Percentiles rank a stretch among this genome's conserved stretches.
Conservation (phyloP, 2,329 filamentous ascomycete genomes). For the Exserohilum rostratum region DNA sequence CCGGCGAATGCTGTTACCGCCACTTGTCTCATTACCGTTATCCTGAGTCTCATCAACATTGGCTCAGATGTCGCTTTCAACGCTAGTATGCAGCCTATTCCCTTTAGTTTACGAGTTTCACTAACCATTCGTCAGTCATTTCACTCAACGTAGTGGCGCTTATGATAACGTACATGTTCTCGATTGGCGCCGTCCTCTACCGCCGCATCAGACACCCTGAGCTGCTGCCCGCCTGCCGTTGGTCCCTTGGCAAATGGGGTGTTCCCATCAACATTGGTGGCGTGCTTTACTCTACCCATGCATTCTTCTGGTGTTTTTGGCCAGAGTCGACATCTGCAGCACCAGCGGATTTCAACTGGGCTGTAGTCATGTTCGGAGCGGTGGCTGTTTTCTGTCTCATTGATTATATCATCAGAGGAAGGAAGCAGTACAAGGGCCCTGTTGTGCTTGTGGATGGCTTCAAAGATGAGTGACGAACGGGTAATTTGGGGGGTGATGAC, state of each 20-base stretch:
- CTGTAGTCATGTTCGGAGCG: slow-evolving; percentile 44
- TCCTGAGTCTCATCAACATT: slow-evolving; percentile 44
- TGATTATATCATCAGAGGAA: slow-evolving; percentile 39
- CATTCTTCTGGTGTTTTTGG: slow-evolving; percentile 53
- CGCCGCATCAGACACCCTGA: slow-evolving; percentile 46
- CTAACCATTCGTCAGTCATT: slow-evolving; percentile 34
- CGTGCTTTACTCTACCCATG: slow-evolving; percentile 44
- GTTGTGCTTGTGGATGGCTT: slow-evolving; percentile 37
- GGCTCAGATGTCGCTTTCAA: slow-evolving; percentile 46
- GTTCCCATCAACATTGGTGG: slow-evolving; percentile 47
- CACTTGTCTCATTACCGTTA: slow-evolving; percentile 37
- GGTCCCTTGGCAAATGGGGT: slow-evolving; percentile 49
- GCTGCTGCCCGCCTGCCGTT: slow-evolving; percentile 46
- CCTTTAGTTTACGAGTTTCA: background rate
- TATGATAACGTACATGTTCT: slow-evolving; percentile 51
- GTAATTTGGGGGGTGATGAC: background rate
- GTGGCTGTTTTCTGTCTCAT: slow-evolving; percentile 33
- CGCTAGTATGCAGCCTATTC: slow-evolving; percentile 27
- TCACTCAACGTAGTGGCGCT: slow-evolving; percentile 48
- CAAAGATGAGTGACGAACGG: slow-evolving; percentile 24
- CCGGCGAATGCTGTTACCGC: slow-evolving; percentile 43
- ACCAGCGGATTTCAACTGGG: slow-evolving; percentile 43
- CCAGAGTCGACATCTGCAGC: slow-evolving; percentile 39
- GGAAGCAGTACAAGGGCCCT: slow-evolving; percentile 44
- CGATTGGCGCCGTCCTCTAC: slow-evolving; percentile 50